phyloP scores from a whole-genome alignment of 177 flowering plant genomes.

The Viscum album region DNA sequence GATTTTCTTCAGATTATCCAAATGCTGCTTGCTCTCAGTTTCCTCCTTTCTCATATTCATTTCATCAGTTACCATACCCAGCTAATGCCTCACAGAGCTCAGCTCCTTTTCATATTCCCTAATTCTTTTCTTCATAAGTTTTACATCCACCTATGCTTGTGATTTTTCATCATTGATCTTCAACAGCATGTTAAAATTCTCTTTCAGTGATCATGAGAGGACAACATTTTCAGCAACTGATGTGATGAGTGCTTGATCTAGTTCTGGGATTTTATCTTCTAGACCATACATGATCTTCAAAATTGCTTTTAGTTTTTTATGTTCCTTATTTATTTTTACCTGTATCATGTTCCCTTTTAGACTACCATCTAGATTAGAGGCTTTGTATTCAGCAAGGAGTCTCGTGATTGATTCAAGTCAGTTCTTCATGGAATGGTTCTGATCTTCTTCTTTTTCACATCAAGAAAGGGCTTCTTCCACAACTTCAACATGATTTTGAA shows the following conservation, averaged over 20 bases:
- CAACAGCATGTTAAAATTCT: neutral
- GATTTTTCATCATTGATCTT: neutral
- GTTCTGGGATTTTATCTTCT: conserved; percentile 17
- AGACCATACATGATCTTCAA: conserved; percentile 18
- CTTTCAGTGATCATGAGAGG: neutral
- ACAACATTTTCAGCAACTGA: neutral
- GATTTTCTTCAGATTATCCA: neutral
- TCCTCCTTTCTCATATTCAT: neutral
- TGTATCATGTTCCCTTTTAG: conserved; percentile 43
- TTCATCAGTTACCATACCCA: neutral
- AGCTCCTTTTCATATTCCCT: neutral
- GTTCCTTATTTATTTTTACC: conserved; percentile 31
- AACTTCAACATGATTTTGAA: conserved; percentile 66
- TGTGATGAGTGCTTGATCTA: neutral
- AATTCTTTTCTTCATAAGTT: neutral
- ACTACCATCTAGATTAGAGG: conserved; percentile 34
- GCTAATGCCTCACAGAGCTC: neutral
- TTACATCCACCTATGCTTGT: neutral
- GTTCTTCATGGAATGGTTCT: conserved; percentile 25
- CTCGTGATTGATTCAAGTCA: conserved; percentile 28
- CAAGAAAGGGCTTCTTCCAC: conserved; percentile 76
- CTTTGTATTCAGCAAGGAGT: conserved; percentile 28
- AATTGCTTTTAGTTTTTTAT: conserved; percentile 26
- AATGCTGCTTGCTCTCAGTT: neutral
- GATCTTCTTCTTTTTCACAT: conserved; percentile 45